Base-by-base conservation (phyloP, 208 protist genomes). In the Phytomonas francai region DNA sequence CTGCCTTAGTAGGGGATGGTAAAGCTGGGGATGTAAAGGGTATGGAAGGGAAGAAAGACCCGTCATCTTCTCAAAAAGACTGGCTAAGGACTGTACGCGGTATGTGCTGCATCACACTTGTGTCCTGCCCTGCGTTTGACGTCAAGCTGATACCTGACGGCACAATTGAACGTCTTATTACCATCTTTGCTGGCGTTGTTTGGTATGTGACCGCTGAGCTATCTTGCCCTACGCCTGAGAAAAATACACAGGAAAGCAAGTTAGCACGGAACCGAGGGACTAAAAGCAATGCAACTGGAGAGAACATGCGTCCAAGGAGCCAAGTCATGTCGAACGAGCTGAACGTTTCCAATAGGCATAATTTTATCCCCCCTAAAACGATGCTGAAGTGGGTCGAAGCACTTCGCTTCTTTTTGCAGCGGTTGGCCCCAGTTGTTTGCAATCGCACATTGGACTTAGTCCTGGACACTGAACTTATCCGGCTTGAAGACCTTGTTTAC, bases 401-500 rank as follows among this genome's bases (percentile, higher is more conserved):
- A 36, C 67, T 94, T 54, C 89, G 84, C 0, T 63, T 71, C 0
- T 87, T 84, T 72, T 65, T 93, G 25, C 65, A 62, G 22, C 63
- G 76, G 60, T 79, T 89, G 34, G 68, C 80, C 12, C 29, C 69
- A 9, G 45, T 92, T 28, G 42, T 86, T 19, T 84, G 74, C 67
- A 68, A 83, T 30, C 73, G 63, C 36, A 61, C 73, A 1, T 27
- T 89, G 34, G 59, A 80, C 68, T 65, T 92, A 14, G 79, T 84
- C n/a, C 45, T 42, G 0, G 81, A 80, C 31, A 74, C 71, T 25
- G 83, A 92, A 33, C 49, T 92, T 45, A 65, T 81, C 12, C 86
- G 89, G 5, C 73, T 95, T 1, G 89, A 95, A 73, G 89, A 90
- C 36, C 58, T 92, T 34, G 79, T 77, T 36, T 85, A 84, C 63